Evolutionary conservation across 257 asterid genomes (phyloP), one percentile per base, ranked within the genome.

Genomic region (Capsicum chinense): DNA sequence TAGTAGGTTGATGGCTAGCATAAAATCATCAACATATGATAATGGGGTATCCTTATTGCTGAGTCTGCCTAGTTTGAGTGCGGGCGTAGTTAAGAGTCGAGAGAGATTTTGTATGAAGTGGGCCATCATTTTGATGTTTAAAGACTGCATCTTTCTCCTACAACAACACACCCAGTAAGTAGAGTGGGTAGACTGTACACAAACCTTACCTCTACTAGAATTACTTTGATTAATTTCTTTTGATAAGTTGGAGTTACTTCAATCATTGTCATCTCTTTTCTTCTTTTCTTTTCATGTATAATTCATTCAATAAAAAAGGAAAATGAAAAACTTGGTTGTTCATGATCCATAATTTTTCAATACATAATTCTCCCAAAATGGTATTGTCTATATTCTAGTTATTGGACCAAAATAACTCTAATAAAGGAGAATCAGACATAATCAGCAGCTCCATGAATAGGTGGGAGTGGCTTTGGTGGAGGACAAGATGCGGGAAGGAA

Each of bases 1-100:
- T n/a, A 71, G 39, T n/a, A 71, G 79, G 58, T 71, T 71, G 58
- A 44, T 71, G 79, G 56, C 16, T 44, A 48, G 56, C 14, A 71
- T 47, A n/a, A 71, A 71, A 71, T 16, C 79, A 47, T 71, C 37
- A 71, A 47, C 47, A 17, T 44, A 71, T 71, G 58, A 47, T 47
- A 39, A 47, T 71, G n/a, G 79, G 37, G 58, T 19, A 3, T 71
- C 58, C 79, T 44, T 44, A 71, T 44, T 71, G 79, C 33, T 10
- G 79, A 44, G 56, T n/a, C 35, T 11, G 39, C 47, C 58, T 47
- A 47, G 58, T 71, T 50, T 71, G 79, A 35, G 14, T 71, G n/a
- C 47, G 58, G 37, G 57, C 37, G 3, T n/a, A 71, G 79, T 47
- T 71, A 39, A n/a, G 58, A 71, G 58, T n/a, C 16, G 15, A 47